Evolutionary conservation across 352 stramenopile species (phyloP).

Genomic region (Blastocystis hominis): DNA sequence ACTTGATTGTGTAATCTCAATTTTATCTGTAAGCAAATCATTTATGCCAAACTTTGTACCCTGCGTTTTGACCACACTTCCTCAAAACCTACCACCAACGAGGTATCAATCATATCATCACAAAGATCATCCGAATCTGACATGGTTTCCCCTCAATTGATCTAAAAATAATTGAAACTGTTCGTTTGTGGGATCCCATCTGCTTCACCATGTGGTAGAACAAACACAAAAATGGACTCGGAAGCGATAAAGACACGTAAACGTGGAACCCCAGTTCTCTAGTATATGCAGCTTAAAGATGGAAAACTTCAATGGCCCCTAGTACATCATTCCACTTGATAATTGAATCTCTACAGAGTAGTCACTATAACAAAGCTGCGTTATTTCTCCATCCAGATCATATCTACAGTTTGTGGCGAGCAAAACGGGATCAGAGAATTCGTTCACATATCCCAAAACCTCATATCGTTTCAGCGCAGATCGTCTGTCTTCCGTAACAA

Average conservation of each 20-base stretch:
- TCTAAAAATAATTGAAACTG: background rate
- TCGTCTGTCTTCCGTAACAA: conserved; percentile 33
- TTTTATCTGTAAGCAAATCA: background rate
- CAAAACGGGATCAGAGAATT: background rate
- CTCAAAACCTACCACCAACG: background rate
- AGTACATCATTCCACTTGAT: too few relatives aligned
- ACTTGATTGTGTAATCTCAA: background rate
- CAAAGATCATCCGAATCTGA: conserved; percentile 44
- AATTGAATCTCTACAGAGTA: background rate
- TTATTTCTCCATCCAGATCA: conserved; percentile 30
- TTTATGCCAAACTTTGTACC: background rate
- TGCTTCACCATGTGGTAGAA: background rate
- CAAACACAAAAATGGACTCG: conserved; percentile 45
- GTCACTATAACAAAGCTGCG: conserved; percentile 17
- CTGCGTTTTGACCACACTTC: background rate
- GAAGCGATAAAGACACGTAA: conserved; percentile 49
- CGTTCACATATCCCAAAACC: conserved; percentile 15
- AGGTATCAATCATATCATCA: conserved; percentile 35
- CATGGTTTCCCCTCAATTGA: background rate
- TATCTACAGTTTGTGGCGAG: background rate
- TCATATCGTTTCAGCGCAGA: background rate
- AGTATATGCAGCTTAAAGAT: conserved; percentile 20
- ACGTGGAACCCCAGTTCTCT: conserved; percentile 11
- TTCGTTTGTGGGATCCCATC: background rate
- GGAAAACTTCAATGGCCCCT: background rate